Evolutionary conservation across 495 filamentous ascomycete species (phyloP).

Genomic region (Umbilicaria muhlenbergii): DNA sequence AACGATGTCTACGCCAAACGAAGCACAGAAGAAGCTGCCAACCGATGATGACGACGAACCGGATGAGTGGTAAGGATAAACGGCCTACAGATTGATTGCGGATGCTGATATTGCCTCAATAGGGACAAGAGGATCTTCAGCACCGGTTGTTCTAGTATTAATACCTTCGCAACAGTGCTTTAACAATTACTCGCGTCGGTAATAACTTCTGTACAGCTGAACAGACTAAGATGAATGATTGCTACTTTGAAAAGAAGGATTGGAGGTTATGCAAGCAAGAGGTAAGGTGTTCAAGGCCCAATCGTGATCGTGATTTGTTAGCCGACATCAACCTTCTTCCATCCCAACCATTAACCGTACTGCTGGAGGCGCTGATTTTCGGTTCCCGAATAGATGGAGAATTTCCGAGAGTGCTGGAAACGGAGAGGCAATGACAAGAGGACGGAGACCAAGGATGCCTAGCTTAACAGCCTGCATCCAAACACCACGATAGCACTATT

Average conservation of each 20-base stretch:
- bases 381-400: constrained; percentile 55
- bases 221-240: constrained; percentile 83
- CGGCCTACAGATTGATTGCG: not conserved
- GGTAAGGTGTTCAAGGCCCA: constrained; percentile 37
- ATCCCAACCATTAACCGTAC: not conserved
- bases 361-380: not conserved
- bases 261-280: constrained; percentile 83
- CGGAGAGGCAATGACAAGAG: constrained; percentile 73
- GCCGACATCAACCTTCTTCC: not conserved
- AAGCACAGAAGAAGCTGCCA: constrained; percentile 19
- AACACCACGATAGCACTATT: too few species aligned
- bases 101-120: constrained; percentile 1
- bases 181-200: too few species aligned
- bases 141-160: constrained; percentile 78
- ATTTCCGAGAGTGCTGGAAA: constrained; percentile 88
- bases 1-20: constrained; percentile 35
- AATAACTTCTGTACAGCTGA: constrained; percentile 39
- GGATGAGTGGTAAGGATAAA: constrained; percentile 67
- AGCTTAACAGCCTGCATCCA: not conserved
- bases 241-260: constrained; percentile 91
- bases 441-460: constrained; percentile 56
- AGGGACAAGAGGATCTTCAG: constrained; percentile 97
- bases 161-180: not conserved
- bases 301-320: not conserved
- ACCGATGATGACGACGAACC: constrained; percentile 67